Percentiles rank a stretch among this genome's conserved stretches.
Evolutionary conservation across 2,329 filamentous ascomycete species (phyloP).

Genomic region (Grosmannia clavigera): DNA sequence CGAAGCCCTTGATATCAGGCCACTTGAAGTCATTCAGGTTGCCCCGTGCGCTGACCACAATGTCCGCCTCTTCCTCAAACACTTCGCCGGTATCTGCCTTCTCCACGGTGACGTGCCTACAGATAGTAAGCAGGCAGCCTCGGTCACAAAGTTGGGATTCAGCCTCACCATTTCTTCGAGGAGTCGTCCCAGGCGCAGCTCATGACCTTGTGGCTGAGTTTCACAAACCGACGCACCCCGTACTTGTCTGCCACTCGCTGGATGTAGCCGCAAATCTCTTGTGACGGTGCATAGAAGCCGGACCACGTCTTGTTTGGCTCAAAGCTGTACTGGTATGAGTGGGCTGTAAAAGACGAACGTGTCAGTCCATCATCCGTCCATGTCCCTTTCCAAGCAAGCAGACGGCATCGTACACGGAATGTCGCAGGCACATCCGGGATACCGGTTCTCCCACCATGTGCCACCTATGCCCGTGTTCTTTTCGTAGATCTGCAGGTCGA

Average conservation of each 20-base stretch:
- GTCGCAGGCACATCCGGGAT: background rate
- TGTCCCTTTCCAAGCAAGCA: background rate
- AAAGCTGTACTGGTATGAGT: background rate
- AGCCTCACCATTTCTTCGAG: constrained; percentile 12
- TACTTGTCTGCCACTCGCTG: background rate
- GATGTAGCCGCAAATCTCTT: background rate
- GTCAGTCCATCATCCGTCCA: background rate
- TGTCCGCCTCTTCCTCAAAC: background rate
- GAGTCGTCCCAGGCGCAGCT: constrained; percentile 25
- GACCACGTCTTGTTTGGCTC: background rate
- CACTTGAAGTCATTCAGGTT: background rate
- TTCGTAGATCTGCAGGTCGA: background rate
- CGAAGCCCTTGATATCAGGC: background rate
- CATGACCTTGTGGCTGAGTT: constrained; percentile 24
- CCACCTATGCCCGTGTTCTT: background rate
- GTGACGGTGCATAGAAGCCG: background rate
- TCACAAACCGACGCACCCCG: background rate
- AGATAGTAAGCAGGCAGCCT: background rate
- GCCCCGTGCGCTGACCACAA: background rate
- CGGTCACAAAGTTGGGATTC: no score
- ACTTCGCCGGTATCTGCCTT: background rate
- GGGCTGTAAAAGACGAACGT: background rate
- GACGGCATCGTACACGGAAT: background rate
- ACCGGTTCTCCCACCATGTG: background rate
- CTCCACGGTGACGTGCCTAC: background rate